Conservation (phyloP, 352 stramenopile species). For the Phytophthora megakarya region DNA sequence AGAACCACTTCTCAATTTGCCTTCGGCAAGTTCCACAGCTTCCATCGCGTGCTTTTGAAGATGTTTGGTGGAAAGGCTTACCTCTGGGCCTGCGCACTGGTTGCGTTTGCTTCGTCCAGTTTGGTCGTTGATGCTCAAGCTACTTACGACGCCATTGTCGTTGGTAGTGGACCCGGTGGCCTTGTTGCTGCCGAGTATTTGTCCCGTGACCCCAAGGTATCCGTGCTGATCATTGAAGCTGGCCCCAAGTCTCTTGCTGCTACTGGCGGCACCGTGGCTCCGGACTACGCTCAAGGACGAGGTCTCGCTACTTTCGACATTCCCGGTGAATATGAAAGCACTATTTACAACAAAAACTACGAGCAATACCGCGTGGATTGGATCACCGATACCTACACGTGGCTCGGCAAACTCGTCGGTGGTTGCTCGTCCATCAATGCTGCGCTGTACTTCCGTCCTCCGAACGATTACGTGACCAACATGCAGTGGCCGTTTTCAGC, state of each 20-base stretch:
- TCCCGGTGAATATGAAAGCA: constrained; percentile 60
- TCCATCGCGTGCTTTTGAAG: constrained; percentile 5
- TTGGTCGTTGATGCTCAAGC: constrained; percentile 28
- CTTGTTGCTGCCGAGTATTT: constrained; percentile 68
- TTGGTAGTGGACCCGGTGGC: constrained; percentile 62
- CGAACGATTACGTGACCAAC: constrained; percentile 54
- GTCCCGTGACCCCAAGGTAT: constrained; percentile 52
- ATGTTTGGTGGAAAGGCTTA: constrained; percentile 35
- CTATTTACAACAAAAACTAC: constrained; percentile 44
- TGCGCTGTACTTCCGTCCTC: constrained; percentile 75
- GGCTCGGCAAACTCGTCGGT: constrained; percentile 77
- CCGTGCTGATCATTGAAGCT: constrained; percentile 68
- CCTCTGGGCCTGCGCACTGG: constrained; percentile 28
- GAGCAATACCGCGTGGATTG: constrained; percentile 53
- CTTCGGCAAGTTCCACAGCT: constrained; percentile 1
- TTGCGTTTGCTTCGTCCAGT: constrained; percentile 24
- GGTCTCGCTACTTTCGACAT: constrained; percentile 73
- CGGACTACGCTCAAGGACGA: constrained; percentile 42
- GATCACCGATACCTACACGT: constrained; percentile 42
- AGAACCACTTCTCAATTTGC: constrained; percentile 7
- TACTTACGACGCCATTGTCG: constrained; percentile 59
- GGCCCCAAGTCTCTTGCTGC: constrained; percentile 48
- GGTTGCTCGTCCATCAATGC: constrained; percentile 82
- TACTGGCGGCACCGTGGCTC: constrained; percentile 48
- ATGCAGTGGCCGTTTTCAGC: constrained; percentile 49